Evolutionary conservation across 164 flowering plant species (phyloP), one percentile per base, ranked within the genome.

Genomic region (Stephania yunnanensis): DNA sequence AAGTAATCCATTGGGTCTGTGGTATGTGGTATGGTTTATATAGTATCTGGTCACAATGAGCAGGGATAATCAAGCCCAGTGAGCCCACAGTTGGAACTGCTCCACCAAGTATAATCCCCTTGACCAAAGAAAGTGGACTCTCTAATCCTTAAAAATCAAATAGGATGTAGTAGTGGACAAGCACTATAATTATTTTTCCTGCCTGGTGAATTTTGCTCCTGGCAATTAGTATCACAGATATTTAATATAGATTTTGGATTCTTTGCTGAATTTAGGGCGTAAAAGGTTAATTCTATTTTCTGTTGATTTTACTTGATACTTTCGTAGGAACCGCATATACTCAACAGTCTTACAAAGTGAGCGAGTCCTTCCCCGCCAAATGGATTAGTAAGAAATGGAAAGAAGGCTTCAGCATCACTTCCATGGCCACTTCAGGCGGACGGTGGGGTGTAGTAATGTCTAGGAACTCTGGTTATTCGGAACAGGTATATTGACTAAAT

Each of bases 361-460:
- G 95, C 73, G 97, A 92, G 71, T 84, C 94, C 2, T 92, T 92
- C 77, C 94, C 97, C 9, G 91, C 87, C 81, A 92, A 92, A 81
- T 91, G 97, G 95, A 92, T 92, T 65, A 91, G 87, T 74, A 92
- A 92, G 73, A 92, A 92, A 80, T 92, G 97, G 95, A 92, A 87
- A 83, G 97, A 92, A 84, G 97, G 97, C 12, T 92, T 92, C 78
- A 89, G 89, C 81, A 93, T 92, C 53, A 92, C 97, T 0, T 90
- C 97, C 69, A 91, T 92, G 97, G 84, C 95, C 55, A 91, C 97
- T 31, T 89, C 97, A 65, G 94, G 97, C 12, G 86, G 78, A 78
- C 89, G 93, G 46, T 92, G 97, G 97, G 94, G 93, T 68, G 92
- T 92, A 66, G 94, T 92, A n/a, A 92, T 92, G 95, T 92, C 97